Conservation (phyloP, 495 filamentous ascomycete genomes). For the Podospora pseudocomata region DNA sequence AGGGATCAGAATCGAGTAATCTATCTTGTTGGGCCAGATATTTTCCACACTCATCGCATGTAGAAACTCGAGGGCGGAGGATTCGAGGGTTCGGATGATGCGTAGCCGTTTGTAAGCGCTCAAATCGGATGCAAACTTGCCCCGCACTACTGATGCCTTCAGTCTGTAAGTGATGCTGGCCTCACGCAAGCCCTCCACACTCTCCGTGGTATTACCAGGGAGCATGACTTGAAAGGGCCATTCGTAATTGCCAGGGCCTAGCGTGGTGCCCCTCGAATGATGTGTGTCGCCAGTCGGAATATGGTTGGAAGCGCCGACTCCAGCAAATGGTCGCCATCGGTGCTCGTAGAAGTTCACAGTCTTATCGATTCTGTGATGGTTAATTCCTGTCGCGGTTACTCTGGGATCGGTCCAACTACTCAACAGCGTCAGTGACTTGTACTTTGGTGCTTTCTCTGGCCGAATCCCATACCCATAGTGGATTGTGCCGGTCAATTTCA, state of each 20-base stretch:
- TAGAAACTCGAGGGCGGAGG: slow-evolving; percentile 74
- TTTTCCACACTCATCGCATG: slow-evolving; percentile 93
- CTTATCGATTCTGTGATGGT: slow-evolving; percentile 47
- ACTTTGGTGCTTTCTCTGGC: neutral
- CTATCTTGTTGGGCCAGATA: slow-evolving; percentile 90
- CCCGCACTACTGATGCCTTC: slow-evolving; percentile 79
- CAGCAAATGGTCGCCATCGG: slow-evolving; percentile 49
- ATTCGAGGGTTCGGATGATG: slow-evolving; percentile 80
- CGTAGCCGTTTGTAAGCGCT: slow-evolving; percentile 74
- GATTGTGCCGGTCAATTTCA: slow-evolving; percentile 67
- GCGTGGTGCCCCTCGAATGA: slow-evolving; percentile 49
- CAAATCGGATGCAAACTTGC: slow-evolving; percentile 76
- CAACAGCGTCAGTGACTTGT: slow-evolving; percentile 4
- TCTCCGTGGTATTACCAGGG: slow-evolving; percentile 75
- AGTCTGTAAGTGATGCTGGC: slow-evolving; percentile 82
- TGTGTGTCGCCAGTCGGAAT: slow-evolving; percentile 23
- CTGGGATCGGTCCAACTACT: slow-evolving; percentile 48
- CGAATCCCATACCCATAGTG: slow-evolving; percentile 57
- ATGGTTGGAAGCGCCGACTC: slow-evolving; percentile 22
- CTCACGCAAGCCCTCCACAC: slow-evolving; percentile 77
- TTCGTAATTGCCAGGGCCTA: slow-evolving; percentile 80
- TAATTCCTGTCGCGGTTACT: slow-evolving; percentile 47
- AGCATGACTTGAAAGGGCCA: slow-evolving; percentile 82
- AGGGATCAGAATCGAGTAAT: slow-evolving; percentile 84
- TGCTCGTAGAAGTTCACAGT: slow-evolving; percentile 42